Base-by-base conservation (phyloP, 2,329 filamentous ascomycete genomes). In the Fusarium sp. region DNA sequence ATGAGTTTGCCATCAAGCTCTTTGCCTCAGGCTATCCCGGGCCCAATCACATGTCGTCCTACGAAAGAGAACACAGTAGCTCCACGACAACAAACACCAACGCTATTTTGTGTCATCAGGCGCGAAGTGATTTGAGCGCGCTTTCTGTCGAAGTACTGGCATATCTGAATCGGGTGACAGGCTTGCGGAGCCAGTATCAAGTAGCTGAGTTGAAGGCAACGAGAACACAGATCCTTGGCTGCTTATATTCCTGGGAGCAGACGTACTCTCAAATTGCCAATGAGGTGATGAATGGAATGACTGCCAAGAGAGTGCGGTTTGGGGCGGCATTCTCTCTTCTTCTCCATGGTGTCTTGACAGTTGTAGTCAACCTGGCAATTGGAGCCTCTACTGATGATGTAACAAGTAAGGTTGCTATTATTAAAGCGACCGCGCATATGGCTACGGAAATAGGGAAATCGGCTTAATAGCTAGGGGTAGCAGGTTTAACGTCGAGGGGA, bases 1-100 rank as follows among this genome's bases (percentile, higher is more conserved):
- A 66, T 31, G 58, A 17, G 6, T 66, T 66, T 22, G 59, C 49
- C 31, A 62, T 66, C 35, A 66, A 66, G 31, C 58, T 66, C 17
- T 66, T 66, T 33, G 49, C 46, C 6, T 64, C 61, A 14, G 61
- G 61, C 6, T 57, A 62, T 16, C 59, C 59, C 16, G 61, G 61
- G 12, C 49, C 61, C 9, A 57, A 22, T 16, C 33, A 57, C 53
- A 5, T 57, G 22, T 36, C 33, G 10, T 27, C 29, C n/a, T 36
- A 20, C 12, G 51, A 16, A 10, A 56, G 7, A 35, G 29, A 10
- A 5, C 14, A 17, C n/a, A 36, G 16, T 17, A 20, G 49, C 10
- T 20, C 49, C 11, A 24, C 14, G 8, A 56, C 29, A 27, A 46
- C 5, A 12, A 16, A 12, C 36, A 9, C 20, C 6, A 36, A 56